These are phyloP conservation scores for Eragrostis curvula DNA, from an alignment of 176 grass and related monocot species.

Conservation along the genomic window DNA sequence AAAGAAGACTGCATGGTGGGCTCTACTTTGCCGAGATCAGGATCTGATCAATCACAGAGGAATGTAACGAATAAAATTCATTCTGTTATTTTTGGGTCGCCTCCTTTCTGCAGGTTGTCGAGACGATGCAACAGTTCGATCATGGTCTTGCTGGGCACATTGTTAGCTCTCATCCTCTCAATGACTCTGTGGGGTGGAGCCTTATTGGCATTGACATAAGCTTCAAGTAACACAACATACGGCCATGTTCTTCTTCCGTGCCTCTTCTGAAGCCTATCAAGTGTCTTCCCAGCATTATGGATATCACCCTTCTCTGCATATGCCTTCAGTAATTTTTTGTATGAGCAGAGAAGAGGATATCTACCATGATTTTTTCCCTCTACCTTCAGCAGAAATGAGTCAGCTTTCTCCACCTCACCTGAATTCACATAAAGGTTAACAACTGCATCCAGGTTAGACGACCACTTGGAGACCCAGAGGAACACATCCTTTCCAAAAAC, in stretches of 20 bases:
- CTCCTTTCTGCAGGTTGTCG: slow-evolving; percentile 37
- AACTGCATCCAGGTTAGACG: slow-evolving; percentile 66
- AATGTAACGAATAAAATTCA: neutral
- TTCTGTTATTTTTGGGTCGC: slow-evolving; percentile 26
- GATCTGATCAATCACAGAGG: too few species aligned
- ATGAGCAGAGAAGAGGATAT: slow-evolving; percentile 53
- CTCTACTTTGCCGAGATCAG: too few species aligned
- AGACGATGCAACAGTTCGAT: slow-evolving; percentile 28
- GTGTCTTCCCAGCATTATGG: slow-evolving; percentile 73
- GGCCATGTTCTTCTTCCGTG: slow-evolving; percentile 43
- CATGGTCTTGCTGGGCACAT: slow-evolving; percentile 34
- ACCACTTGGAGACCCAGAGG: slow-evolving; percentile 34
- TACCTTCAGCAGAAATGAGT: slow-evolving; percentile 61
- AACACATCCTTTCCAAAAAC: slow-evolving; percentile 62
- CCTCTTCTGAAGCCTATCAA: slow-evolving; percentile 48
- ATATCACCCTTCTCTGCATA: slow-evolving; percentile 73
- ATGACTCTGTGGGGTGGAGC: slow-evolving; percentile 60
- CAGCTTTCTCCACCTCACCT: slow-evolving; percentile 69
- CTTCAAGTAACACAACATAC: slow-evolving; percentile 64
- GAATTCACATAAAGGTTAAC: slow-evolving; percentile 72
- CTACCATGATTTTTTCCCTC: slow-evolving; percentile 47
- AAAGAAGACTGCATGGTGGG: too few species aligned
- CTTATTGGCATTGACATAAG: slow-evolving; percentile 71
- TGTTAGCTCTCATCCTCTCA: slow-evolving; percentile 71
- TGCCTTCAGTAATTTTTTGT: slow-evolving; percentile 54